These are phyloP conservation scores for Boletus vermiculosoides DNA, from an alignment of 768 basidiomycete species.

Conservation along the genomic window DNA sequence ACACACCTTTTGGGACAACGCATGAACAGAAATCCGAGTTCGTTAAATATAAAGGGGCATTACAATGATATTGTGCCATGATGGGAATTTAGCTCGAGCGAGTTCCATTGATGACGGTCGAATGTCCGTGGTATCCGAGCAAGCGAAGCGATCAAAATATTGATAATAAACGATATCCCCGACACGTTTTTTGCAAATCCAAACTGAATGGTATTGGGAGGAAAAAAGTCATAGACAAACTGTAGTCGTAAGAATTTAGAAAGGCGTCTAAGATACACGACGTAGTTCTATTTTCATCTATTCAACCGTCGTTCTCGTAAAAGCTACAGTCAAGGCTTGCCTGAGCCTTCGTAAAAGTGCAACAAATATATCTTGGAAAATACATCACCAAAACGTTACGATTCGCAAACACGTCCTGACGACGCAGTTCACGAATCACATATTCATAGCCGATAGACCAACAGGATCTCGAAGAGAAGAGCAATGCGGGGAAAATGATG, in stretches of 20 bases:
- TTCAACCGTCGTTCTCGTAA: not conserved
- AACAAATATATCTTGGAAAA: slow-evolving; percentile 17
- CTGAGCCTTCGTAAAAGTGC: slow-evolving; percentile 18
- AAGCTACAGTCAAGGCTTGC: slow-evolving; percentile 20
- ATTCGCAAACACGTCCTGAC: slow-evolving; percentile 21
- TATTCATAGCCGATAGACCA: slow-evolving; percentile 8
- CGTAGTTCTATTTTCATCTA: slow-evolving; percentile 19
- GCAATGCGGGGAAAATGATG: not conserved
- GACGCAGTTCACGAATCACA: slow-evolving; percentile 8
- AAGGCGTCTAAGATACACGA: slow-evolving; percentile 21
- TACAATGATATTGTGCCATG: not conserved
- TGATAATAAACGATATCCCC: not conserved
- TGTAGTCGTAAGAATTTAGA: slow-evolving; percentile 4
- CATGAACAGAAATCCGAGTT: not conserved
- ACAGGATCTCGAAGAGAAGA: slow-evolving; percentile 4
- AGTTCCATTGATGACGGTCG: not conserved
- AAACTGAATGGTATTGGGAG: slow-evolving; percentile 3
- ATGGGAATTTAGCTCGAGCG: not conserved
- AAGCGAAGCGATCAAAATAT: not conserved
- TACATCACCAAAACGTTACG: slow-evolving; percentile 21
- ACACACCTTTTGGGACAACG: not conserved
- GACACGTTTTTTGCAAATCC: not conserved
- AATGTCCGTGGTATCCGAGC: slow-evolving; percentile 2
- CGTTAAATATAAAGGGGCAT: not conserved
- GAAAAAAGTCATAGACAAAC: slow-evolving; percentile 2